Evolutionary conservation across 169 alveolate species (phyloP).

Genomic region (Perkinsus chesapeaki): DNA sequence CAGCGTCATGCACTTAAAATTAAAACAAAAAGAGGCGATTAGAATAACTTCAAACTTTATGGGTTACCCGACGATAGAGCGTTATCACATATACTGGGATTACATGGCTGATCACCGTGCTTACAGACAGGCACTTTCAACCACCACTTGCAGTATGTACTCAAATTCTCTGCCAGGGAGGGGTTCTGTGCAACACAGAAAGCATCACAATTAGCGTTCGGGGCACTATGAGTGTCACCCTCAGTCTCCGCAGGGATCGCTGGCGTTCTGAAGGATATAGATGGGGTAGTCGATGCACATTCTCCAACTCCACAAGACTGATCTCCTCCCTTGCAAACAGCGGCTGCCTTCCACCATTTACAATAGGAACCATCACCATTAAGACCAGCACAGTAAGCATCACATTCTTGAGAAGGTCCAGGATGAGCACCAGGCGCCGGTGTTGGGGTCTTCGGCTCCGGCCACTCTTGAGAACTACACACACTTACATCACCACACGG

Average conservation of each 20-base stretch:
- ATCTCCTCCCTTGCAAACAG: not conserved
- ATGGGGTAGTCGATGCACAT: not conserved
- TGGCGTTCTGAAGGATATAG: not conserved
- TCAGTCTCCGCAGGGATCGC: not conserved
- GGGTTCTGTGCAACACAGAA: not conserved
- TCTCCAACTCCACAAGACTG: not conserved
- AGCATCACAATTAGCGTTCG: not conserved
- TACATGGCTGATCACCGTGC: not conserved
- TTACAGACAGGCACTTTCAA: not conserved
- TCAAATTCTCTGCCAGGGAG: not conserved
- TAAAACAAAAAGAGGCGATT: not conserved
- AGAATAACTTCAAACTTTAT: not conserved
- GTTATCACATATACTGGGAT: not conserved
- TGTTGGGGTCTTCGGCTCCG: not conserved
- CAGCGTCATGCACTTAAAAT: not conserved
- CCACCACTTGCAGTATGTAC: not conserved
- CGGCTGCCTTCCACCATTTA: not conserved
- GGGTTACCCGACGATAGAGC: not conserved
- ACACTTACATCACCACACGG: not conserved
- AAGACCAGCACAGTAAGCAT: not conserved
- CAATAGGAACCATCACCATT: not conserved
- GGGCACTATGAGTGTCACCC: not conserved
- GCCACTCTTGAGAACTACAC: not conserved
- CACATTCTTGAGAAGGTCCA: not conserved
- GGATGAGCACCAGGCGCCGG: not conserved